A percentile compares a stretch with the other conserved stretches of the same genome.
Evolutionary conservation across 2,329 filamentous ascomycete genomes (phyloP).

Genomic region (Raffaelea arxii): DNA sequence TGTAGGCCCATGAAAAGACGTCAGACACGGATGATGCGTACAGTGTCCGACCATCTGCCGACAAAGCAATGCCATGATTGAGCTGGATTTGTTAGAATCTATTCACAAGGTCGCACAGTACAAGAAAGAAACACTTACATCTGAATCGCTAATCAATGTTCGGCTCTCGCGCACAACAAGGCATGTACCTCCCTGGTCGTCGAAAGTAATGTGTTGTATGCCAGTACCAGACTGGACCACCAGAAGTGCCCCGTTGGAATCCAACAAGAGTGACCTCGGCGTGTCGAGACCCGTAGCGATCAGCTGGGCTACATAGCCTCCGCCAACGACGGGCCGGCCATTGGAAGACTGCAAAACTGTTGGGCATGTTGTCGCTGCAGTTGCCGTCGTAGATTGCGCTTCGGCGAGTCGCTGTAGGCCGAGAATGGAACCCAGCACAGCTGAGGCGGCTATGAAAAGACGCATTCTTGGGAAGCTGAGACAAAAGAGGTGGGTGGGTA

Average conservation of each 20-base stretch:
- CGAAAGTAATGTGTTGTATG: slow-evolving; percentile 28
- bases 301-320: slow-evolving; percentile 24
- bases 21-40: slow-evolving; percentile 47
- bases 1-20: slow-evolving; percentile 57
- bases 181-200: slow-evolving; percentile 32
- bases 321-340: slow-evolving; percentile 17
- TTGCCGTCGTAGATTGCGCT: neutral
- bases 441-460: too few relatives aligned
- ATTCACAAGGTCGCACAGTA: too few relatives aligned
- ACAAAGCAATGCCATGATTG: slow-evolving; percentile 48
- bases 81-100: slow-evolving; percentile 26
- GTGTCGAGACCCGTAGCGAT: slow-evolving; percentile 21
- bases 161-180: slow-evolving; percentile 25
- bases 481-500: neutral
- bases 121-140: neutral
- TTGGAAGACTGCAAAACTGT: slow-evolving; percentile 17
- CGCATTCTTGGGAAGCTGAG: neutral
- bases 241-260: slow-evolving; percentile 32
- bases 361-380: slow-evolving; percentile 11
- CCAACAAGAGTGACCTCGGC: slow-evolving; percentile 36
- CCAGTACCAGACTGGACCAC: slow-evolving; percentile 33
- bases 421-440: too few relatives aligned
- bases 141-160: slow-evolving; percentile 19
- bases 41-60: slow-evolving; percentile 40
- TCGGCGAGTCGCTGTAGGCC: too few relatives aligned